Evolutionary conservation across 2,329 filamentous ascomycete genomes (phyloP), one percentile per base, ranked within the genome.

Genomic region (Neospermospora avenae): DNA sequence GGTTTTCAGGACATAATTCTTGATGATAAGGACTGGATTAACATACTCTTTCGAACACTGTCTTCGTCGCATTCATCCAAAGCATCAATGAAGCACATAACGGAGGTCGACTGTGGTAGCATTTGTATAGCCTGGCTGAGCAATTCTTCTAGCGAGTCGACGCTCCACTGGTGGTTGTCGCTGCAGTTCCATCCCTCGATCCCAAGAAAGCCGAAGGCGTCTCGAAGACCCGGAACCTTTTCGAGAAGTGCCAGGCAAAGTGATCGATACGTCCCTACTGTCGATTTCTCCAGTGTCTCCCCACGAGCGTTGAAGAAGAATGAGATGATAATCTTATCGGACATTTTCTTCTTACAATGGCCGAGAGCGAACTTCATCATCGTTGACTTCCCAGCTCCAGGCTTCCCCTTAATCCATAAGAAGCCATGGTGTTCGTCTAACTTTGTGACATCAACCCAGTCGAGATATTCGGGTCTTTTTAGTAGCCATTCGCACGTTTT

Each of bases 321-420:
- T 13, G 34, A 37, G 34, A 37, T 10, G 10, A 37, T 14, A 37
- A 37, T 37, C 10, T 37, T 10, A 10, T 37, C 35, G 20, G 42
- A 44, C n/a, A 56, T 44, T 2, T 20, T 44, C 28, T 52, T 60
- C n/a, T 24, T n/a, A 11, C 25, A 18, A 39, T 46, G 25, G 11
- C 41, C 25, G 18, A 35, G 18, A 5, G 34, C 22, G 49, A 42
- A 59, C 31, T 76, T 75, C 72, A 77, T 76, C 20, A 76, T 52
- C 0, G 74, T 76, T 3, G 76, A 81, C 53, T 81, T 82, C 0
- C 78, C 76, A 3, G 73, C 68, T 0, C 77, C 78, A 1, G 77
- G 74, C 4, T 80, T 79, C 1, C 79, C 79, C 37, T 74, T 75
- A 28, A 81, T 77, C 78, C 77, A 81, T 0, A 81, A 59, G 37